Evolutionary conservation across 768 basidiomycete species (phyloP).

Genomic region (Rubroboletus satanas): DNA sequence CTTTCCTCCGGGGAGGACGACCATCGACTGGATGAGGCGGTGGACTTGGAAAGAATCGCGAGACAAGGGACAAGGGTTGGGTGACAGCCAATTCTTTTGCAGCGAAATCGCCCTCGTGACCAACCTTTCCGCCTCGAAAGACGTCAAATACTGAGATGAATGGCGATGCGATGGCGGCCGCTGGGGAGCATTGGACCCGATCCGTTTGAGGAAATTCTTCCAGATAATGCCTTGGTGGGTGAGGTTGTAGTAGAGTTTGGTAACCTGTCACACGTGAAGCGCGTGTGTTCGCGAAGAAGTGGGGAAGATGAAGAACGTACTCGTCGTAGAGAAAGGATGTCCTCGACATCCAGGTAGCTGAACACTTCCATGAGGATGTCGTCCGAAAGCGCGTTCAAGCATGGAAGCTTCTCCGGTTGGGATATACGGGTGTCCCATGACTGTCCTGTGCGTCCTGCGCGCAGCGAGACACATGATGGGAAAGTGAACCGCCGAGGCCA

Average conservation of each 20-base stretch:
- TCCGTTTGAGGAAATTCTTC: conserved; percentile 56
- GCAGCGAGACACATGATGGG: conserved; percentile 13
- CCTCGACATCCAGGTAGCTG: conserved; percentile 34
- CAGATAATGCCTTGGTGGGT: conserved; percentile 68
- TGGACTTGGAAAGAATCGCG: conserved; percentile 26
- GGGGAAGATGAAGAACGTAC: conserved; percentile 22
- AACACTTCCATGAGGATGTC: conserved; percentile 40
- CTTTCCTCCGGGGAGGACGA: conserved; percentile 61
- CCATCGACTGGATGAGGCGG: conserved; percentile 48
- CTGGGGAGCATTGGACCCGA: conserved; percentile 56
- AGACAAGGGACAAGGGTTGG: conserved; percentile 32
- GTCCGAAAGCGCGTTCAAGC: conserved; percentile 32
- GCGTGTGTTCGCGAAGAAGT: background rate
- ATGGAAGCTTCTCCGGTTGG: conserved; percentile 25
- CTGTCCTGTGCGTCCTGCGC: conserved; percentile 11
- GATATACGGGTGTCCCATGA: conserved; percentile 26
- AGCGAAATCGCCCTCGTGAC: conserved; percentile 58
- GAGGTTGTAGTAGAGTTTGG: conserved; percentile 55
- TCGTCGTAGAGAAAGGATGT: conserved; percentile 35
- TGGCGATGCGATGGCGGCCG: conserved; percentile 57
- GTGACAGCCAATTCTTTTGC: conserved; percentile 54
- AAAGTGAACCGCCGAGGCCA: conserved; percentile 24
- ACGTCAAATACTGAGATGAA: conserved; percentile 29
- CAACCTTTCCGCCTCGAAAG: conserved; percentile 49
- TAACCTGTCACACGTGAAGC: conserved; percentile 39